Base-by-base conservation (phyloP, 129 eudicot species). In the Pseudognaphalium luteoalbum region DNA sequence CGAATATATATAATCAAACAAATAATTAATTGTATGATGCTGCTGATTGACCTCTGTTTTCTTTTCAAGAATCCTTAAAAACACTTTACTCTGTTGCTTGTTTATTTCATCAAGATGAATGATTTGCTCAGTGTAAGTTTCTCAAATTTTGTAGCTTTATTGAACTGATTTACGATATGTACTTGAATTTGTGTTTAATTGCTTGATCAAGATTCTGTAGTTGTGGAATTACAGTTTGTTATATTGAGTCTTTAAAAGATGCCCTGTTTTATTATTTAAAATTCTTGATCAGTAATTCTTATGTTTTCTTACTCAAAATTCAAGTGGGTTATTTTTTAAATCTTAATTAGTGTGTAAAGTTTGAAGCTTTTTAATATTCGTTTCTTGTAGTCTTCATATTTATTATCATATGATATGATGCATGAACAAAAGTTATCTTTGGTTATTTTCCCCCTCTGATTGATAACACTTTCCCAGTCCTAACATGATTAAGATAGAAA, bases 111-210 rank as follows among this genome's bases (percentile, higher is more conserved):
- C 83, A 60, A 70, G 39, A 80, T 80, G 83, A 74, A 80, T 42
- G 83, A 80, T 74, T 47, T 80, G 71, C 83, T 80, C 64, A 67
- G 75, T 44, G 83, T 80, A 73, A 73, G 75, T 80, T 65, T 80
- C 52, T 6, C 2, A 12, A 10, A 58, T 11, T 9, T 32, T 32
- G 34, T 4, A 8, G 3, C 16, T 44, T 33, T 15, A 1, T 14
- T 62, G 0, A 4, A 6, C 30, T 39, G 9, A 32, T 41, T 58
- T 3, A 39, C 1, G 28, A 0, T 64, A 16, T 12, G 1, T 2
- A 35, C n/a, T 68, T 69, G 2, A 20, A 19, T 32, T 34, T 34
- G 34, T 67, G 41, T 35, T 15, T 66, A 37, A 22, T 76, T 76
- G 66, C 39, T 35, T 66, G 61, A 76, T 76, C 62, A 17, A 39